Base-by-base conservation (phyloP, 805 yeast species). In the Hagleromyces aurorensis region DNA sequence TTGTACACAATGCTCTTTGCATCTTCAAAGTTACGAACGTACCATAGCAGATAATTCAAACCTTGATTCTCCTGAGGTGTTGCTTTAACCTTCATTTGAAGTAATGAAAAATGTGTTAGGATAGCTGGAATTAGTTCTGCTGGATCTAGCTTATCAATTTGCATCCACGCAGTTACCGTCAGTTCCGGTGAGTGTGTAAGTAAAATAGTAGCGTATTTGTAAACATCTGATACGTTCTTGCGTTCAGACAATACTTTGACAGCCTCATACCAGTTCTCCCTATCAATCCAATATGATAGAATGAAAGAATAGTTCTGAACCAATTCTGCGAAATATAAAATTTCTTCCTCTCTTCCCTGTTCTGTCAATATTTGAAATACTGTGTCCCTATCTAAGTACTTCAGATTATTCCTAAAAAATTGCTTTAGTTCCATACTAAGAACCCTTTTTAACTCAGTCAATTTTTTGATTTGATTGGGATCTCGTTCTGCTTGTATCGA, bases 161-260 rank as follows among this genome's bases (percentile, higher is more conserved):
- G 67, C 46, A 82, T 68, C 96, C 96, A 91, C 0, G 82, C 65
- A 29, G 78, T 79, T 2, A 83, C 73, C 0, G 95, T 84, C 8
- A 65, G 68, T 16, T 61, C 62, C 0, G 98, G 87, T 9, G 69
- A 57, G 43, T 82, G 81, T 2, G 75, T 62, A 29, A 91, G 52
- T 21, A 91, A 53, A 0, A 76, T 76, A 0, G 79, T 75, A 1
- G 96, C 67, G 36, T 76, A 75, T 37, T 70, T 69, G 57, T 85
- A 83, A 4, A 81, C 68, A 6, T 72, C 48, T 0, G 57, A 49
- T 0, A 66, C 59, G 22, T 69, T 67, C 22, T 67, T 65, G 31
- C 67, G 67, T 23, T 70, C 63, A 21, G 64, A 59, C n/a, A 73
- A 44, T 0, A 75, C 69, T 30, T 70, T 70, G 29, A 84, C 52